These are phyloP conservation scores for Drechslerella dactyloides DNA, from an alignment of 2,329 filamentous ascomycete species.

Conservation along the genomic window DNA sequence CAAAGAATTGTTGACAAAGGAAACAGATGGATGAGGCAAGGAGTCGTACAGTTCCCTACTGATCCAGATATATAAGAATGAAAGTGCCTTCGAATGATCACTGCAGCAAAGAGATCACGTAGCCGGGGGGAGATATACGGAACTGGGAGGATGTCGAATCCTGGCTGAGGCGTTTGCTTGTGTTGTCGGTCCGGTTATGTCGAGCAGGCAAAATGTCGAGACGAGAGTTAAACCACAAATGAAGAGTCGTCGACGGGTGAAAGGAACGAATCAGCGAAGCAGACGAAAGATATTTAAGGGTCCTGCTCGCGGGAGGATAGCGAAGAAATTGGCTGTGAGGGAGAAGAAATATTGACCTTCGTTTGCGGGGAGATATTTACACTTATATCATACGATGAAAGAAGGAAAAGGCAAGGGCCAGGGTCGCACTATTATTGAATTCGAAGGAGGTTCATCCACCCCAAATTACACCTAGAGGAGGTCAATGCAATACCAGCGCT, in stretches of 20 bases:
- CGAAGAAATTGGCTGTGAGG: background rate
- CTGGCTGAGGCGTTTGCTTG: constrained; percentile 7
- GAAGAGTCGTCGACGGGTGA: background rate
- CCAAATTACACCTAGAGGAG: constrained; percentile 36
- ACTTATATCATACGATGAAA: constrained; percentile 31
- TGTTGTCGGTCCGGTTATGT: constrained; percentile 12
- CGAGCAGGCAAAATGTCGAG: constrained; percentile 9
- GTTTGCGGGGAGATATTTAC: constrained; percentile 23
- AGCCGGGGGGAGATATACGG: background rate
- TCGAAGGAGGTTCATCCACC: constrained; percentile 30
- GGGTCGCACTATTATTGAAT: constrained; percentile 33
- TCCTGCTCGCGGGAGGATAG: background rate
- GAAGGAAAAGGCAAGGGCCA: constrained; percentile 19
- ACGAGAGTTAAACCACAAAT: background rate
- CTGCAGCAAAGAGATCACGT: background rate
- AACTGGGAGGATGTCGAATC: constrained; percentile 6
- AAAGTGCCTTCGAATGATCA: constrained; percentile 6
- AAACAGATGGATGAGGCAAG: constrained; percentile 4
- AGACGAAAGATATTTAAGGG: background rate
- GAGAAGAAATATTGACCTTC: background rate
- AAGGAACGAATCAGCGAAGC: background rate
- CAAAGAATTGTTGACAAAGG: constrained; percentile 9
- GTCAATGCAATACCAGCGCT: constrained; percentile 37
- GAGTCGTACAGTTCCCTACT: constrained; percentile 7
- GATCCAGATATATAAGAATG: constrained; percentile 16